phyloP scores from a whole-genome alignment of 192 early-diverging fungal genomes.

The Chytriomyces confervae region DNA sequence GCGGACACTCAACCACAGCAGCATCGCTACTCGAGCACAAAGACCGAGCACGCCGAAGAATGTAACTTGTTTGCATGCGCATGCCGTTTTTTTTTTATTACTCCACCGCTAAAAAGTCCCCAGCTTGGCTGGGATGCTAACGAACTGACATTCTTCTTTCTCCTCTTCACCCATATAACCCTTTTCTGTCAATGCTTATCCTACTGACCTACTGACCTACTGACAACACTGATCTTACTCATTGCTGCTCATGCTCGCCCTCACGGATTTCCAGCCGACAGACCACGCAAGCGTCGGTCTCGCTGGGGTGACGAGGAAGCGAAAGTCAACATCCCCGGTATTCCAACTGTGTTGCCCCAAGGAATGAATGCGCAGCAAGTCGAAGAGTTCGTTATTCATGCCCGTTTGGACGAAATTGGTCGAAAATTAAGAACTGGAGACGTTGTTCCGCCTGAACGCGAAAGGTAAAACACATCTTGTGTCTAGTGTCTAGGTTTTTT shows the following conservation, averaged over 20 bases:
- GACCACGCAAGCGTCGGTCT: constrained; percentile 66
- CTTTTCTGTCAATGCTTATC: background rate
- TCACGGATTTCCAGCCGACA: constrained; percentile 38
- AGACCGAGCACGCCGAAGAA: background rate
- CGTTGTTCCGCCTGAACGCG: constrained; percentile 77
- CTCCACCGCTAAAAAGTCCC: background rate
- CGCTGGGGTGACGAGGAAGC: constrained; percentile 87
- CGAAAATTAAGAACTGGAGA: constrained; percentile 81
- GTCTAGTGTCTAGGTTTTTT: background rate
- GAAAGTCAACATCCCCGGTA: constrained; percentile 75
- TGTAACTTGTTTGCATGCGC: constrained; percentile 11
- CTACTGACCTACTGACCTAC: constrained; percentile 11
- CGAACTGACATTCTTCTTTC: constrained; percentile 9
- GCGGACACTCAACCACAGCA: background rate
- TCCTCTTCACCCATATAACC: constrained; percentile 9
- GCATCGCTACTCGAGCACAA: background rate
- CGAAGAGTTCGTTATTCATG: constrained; percentile 79
- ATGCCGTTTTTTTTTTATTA: background rate
- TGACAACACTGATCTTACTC: background rate
- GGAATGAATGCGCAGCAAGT: constrained; percentile 79
- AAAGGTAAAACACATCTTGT: constrained; percentile 60
- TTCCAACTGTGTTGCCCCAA: constrained; percentile 79
- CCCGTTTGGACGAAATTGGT: constrained; percentile 92
- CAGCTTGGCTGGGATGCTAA: too few species aligned
- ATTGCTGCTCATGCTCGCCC: constrained; percentile 1